These are phyloP conservation scores for Inga laurina DNA, from an alignment of 306 rosid genomes.

Conservation along the genomic window DNA sequence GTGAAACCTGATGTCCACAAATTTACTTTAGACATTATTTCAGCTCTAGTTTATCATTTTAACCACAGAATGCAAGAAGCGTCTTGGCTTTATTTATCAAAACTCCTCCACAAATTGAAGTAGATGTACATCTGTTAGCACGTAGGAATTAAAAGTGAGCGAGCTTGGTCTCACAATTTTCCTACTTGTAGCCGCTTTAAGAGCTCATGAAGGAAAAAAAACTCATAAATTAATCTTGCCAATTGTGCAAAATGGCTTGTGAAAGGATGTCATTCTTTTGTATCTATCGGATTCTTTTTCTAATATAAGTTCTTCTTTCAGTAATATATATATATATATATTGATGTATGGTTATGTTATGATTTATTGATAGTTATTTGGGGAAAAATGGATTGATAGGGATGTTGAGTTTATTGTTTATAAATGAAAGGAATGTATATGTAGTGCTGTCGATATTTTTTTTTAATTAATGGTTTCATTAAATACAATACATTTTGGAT, in stretches of 20 bases:
- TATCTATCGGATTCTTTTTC: not conserved
- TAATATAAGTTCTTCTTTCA: too few species aligned
- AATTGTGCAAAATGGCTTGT: not conserved
- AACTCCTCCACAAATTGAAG: conserved; percentile 57
- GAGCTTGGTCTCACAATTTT: not conserved
- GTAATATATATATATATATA: not conserved
- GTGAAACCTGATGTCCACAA: conserved; percentile 74
- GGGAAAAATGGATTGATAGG: not conserved
- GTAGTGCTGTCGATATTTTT: not conserved
- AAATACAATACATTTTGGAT: not conserved
- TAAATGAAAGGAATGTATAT: not conserved
- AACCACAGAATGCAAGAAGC: conserved; percentile 58
- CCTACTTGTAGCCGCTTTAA: not conserved
- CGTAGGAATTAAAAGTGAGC: conserved; percentile 8
- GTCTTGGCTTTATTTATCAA: conserved; percentile 71
- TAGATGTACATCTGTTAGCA: conserved; percentile 21
- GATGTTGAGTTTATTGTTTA: not conserved
- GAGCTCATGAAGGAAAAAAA: not conserved
- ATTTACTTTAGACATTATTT: conserved; percentile 66
- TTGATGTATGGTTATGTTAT: not conserved
- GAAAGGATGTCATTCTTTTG: not conserved
- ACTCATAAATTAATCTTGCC: not conserved
- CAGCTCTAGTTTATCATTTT: conserved; percentile 55
- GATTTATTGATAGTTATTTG: not conserved
- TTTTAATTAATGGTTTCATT: not conserved